phyloP scores from a whole-genome alignment of 1,284 basidiomycete species.

The Marasmius fiardii region DNA sequence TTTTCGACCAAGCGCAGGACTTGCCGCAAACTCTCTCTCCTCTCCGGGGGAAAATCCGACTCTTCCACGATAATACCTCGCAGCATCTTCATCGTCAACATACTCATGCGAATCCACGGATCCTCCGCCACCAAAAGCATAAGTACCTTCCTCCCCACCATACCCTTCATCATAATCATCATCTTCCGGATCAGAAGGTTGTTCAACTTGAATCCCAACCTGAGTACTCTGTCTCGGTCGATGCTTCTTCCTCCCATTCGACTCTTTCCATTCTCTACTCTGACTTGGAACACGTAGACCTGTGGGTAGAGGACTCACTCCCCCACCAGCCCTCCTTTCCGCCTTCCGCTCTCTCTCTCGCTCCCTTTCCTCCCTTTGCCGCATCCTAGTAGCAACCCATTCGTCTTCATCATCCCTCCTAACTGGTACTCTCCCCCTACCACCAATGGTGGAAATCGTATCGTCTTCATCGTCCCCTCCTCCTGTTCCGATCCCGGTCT shows the following conservation, averaged over 20 bases:
- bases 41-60: background rate
- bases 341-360: background rate
- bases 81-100: slow-evolving; percentile 5
- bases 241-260: slow-evolving; percentile 1
- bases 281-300: background rate
- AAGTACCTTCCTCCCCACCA: background rate
- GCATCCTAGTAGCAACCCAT: background rate
- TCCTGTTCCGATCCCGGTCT: background rate
- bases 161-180: background rate
- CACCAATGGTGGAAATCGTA: background rate
- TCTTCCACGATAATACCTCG: slow-evolving; percentile 1
- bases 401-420: background rate
- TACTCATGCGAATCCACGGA: too few relatives aligned
- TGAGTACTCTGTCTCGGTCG: slow-evolving; percentile 3
- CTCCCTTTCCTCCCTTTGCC: background rate
- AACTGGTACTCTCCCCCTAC: background rate
- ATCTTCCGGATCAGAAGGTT: slow-evolving; percentile 11
- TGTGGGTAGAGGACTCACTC: too few relatives aligned
- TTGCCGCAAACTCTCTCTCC: slow-evolving; percentile 1
- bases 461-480: background rate
- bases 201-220: slow-evolving; percentile 12
- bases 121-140: background rate
- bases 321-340: background rate
- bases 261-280: too few relatives aligned
- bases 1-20: slow-evolving; percentile 21